Evolutionary conservation across 345 rosid species (phyloP).

Genomic region (Brassica incana): DNA sequence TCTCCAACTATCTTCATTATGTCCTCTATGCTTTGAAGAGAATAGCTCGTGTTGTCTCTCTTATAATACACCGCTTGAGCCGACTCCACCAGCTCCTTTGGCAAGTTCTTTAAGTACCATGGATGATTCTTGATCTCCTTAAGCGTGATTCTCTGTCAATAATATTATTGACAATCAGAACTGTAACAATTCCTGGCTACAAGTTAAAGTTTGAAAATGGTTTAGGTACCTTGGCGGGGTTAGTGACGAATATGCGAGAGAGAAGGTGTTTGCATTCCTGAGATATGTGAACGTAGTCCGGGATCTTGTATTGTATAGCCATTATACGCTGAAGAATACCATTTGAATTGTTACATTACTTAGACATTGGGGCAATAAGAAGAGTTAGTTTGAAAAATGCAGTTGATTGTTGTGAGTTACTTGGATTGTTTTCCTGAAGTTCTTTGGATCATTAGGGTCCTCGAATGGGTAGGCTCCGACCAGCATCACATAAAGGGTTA

Average conservation of each 20-base stretch:
- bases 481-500: constrained; percentile 88
- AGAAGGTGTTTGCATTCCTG: constrained; percentile 81
- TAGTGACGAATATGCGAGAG: constrained; percentile 80
- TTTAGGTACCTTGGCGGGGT: constrained; percentile 55
- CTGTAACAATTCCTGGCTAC: neutral
- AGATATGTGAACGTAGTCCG: constrained; percentile 80
- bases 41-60: constrained; percentile 69
- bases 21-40: constrained; percentile 77
- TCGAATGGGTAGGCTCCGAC: constrained; percentile 41
- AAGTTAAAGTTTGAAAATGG: neutral
- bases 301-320: constrained; percentile 83
- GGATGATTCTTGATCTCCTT: constrained; percentile 83
- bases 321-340: constrained; percentile 61
- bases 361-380: neutral
- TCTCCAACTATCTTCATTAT: constrained; percentile 87
- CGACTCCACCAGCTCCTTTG: constrained; percentile 74
- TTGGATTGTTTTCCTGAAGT: neutral
- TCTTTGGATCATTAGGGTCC: neutral
- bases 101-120: constrained; percentile 91
- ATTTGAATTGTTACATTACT: neutral
- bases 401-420: neutral
- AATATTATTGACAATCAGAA: neutral
- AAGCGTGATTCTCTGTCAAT: constrained; percentile 70
- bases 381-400: neutral
- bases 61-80: constrained; percentile 70